Base-by-base conservation (phyloP, 352 stramenopile species). In the Phytopythium aichiense region DNA sequence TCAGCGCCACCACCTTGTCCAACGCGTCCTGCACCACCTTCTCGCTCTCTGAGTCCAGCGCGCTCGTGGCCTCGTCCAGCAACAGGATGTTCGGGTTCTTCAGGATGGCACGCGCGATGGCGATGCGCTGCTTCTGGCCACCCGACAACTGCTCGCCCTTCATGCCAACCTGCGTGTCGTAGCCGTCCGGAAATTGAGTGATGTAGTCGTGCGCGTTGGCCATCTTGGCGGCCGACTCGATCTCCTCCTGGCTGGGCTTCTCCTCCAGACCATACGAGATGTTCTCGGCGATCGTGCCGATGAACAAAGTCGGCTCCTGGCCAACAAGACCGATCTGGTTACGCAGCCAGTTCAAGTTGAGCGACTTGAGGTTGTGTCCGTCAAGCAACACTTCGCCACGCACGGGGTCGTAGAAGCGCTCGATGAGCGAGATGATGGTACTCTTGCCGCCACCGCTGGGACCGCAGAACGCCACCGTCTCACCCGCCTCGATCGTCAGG, bases 1-100 rank as follows among this genome's bases (percentile, higher is more conserved):
- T 79, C 12, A 96, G 73, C 22, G 87, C 83, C 0, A 67, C 63
- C 53, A 87, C 67, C 57, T 81, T 77, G 64, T 95, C 81, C 42
- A 95, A 64, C 16, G 83, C 81, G 46, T 84, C 69, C 69, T 96
- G 89, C 6, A 97, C 88, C 15, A 92, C 68, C 9, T 71, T 60
- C 66, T 97, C 90, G 66, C 75, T 90, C 56, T 91, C 76, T 11
- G 68, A 67, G 65, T 97, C 88, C 23, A 96, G 66, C 20, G 84
- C 89, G 57, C 66, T 85, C 25, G 89, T 97, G 15, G 89, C 89
- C 59, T 97, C 89, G 67, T 97, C 89, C 16, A 97, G 58, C 18
- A 97, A 61, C n/a, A 97, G 73, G 25, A 97, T 77, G 22, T 71
- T 67, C 1, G 90, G 89, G 37, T 95, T 79, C 18, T 78, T 78